These are phyloP conservation scores for Roridomyces roridus DNA, from an alignment of 768 basidiomycete genomes.

Conservation along the genomic window DNA sequence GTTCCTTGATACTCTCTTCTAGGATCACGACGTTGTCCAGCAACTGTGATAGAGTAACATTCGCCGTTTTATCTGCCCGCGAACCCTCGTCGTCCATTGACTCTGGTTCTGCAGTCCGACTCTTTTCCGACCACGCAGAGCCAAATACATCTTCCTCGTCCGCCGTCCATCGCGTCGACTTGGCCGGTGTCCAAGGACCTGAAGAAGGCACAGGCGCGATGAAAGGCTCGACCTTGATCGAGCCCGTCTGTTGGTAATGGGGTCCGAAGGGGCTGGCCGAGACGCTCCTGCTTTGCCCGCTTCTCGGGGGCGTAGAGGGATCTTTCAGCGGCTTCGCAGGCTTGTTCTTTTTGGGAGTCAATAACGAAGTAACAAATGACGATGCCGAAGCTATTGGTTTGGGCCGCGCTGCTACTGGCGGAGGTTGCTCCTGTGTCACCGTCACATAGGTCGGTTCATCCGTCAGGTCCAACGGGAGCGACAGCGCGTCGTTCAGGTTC, in stretches of 20 bases:
- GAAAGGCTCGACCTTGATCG: slow-evolving; percentile 75
- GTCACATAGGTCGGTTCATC: slow-evolving; percentile 45
- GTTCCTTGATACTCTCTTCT: slow-evolving; percentile 95
- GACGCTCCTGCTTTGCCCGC: slow-evolving; percentile 44
- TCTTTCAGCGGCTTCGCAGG: slow-evolving; percentile 43
- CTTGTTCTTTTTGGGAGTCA: slow-evolving; percentile 78
- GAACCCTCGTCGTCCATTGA: slow-evolving; percentile 35
- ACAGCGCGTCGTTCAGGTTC: slow-evolving; percentile 89
- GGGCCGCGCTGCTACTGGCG: slow-evolving; percentile 43
- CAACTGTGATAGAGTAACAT: slow-evolving; percentile 79
- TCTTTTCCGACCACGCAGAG: slow-evolving; percentile 53
- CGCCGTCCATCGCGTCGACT: slow-evolving; percentile 54
- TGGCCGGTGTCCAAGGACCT: slow-evolving; percentile 69
- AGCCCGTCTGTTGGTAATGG: slow-evolving; percentile 82
- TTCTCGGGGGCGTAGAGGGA: slow-evolving; percentile 52
- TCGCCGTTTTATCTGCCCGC: slow-evolving; percentile 37
- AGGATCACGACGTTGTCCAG: slow-evolving; percentile 94
- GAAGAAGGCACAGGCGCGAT: slow-evolving; percentile 62
- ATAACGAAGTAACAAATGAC: slow-evolving; percentile 74
- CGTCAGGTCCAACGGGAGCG: slow-evolving; percentile 68
- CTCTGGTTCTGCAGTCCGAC: slow-evolving; percentile 30
- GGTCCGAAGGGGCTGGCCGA: slow-evolving; percentile 81
- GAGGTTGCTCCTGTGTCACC: slow-evolving; percentile 34
- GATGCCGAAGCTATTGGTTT: slow-evolving; percentile 61
- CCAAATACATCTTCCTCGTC: slow-evolving; percentile 79